Evolutionary conservation across 192 early-diverging fungal genomes (phyloP).

Genomic region (Pilaira anomala): DNA sequence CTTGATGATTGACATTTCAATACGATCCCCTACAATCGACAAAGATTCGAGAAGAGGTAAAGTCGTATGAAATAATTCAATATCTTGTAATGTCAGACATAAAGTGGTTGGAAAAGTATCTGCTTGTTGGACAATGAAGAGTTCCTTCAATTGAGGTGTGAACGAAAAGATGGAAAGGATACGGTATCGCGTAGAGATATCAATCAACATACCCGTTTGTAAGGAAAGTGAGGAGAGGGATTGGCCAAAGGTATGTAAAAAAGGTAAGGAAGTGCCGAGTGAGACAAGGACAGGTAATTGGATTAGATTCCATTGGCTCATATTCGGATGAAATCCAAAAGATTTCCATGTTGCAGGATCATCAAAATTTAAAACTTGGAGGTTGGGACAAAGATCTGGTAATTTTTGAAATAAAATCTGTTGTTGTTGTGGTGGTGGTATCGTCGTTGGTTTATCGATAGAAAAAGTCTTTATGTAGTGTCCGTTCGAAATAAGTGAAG

Average conservation of each 20-base stretch:
- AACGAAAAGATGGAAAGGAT: background rate
- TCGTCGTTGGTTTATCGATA: too few relatives aligned
- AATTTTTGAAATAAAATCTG: slow-evolving; percentile 4
- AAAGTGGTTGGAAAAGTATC: background rate
- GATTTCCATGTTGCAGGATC: background rate
- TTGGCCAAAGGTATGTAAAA: background rate
- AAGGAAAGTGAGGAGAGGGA: background rate
- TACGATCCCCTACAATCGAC: background rate
- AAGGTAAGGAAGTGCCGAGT: background rate
- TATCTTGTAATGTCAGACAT: background rate
- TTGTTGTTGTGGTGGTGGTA: too few relatives aligned
- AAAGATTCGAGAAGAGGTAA: slow-evolving; percentile 1
- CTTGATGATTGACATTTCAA: background rate
- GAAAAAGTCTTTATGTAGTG: too few relatives aligned
- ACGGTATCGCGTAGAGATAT: background rate
- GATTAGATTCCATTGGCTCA: background rate
- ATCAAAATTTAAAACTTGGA: slow-evolving; percentile 1
- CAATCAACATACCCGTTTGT: background rate
- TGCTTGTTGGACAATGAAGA: background rate
- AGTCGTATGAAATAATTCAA: background rate
- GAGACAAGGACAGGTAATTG: background rate
- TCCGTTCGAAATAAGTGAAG: too few relatives aligned
- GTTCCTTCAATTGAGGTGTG: background rate
- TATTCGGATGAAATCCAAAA: background rate
- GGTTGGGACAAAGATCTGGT: slow-evolving; percentile 2